Evolutionary conservation across 495 filamentous ascomycete genomes (phyloP).

Genomic region (Monascus purpureus): DNA sequence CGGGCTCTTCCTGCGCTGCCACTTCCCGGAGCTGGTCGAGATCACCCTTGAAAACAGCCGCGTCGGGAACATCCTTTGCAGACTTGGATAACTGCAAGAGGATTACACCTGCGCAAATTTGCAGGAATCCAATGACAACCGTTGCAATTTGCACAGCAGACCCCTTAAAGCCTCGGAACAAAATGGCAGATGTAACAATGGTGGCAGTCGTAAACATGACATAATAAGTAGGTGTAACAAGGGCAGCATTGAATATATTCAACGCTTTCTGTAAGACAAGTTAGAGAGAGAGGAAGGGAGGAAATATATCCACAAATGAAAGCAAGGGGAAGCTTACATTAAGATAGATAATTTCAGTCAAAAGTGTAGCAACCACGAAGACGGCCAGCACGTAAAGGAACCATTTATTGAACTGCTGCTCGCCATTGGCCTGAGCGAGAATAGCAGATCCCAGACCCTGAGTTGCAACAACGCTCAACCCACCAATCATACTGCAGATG

Average conservation of each 20-base stretch:
- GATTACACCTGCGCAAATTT: conserved; percentile 94
- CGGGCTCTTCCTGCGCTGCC: conserved; percentile 84
- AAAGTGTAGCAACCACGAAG: conserved; percentile 73
- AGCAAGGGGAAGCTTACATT: conserved; percentile 51
- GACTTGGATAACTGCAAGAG: conserved; percentile 94
- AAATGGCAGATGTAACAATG: conserved; percentile 80
- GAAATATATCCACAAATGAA: not conserved
- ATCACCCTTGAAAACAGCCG: conserved; percentile 85
- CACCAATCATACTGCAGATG: conserved; percentile 90
- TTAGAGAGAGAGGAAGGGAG: conserved; percentile 12
- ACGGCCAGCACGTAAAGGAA: conserved; percentile 86
- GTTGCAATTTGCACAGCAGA: conserved; percentile 67
- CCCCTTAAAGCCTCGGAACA: conserved; percentile 93
- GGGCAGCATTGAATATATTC: conserved; percentile 91
- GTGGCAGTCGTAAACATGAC: conserved; percentile 94
- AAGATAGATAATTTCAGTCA: conserved; percentile 88
- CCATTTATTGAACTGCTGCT: conserved; percentile 89
- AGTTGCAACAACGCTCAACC: conserved; percentile 86
- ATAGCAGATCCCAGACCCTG: conserved; percentile 91
- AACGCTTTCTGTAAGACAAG: conserved; percentile 80
- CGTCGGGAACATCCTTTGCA: conserved; percentile 89
- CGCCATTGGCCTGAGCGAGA: conserved; percentile 67
- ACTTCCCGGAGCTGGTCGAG: conserved; percentile 91
- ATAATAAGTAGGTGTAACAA: conserved; percentile 97
- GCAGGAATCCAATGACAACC: conserved; percentile 84